Conservation (phyloP, 257 asterid species). For the Nicotiana undulata region DNA sequence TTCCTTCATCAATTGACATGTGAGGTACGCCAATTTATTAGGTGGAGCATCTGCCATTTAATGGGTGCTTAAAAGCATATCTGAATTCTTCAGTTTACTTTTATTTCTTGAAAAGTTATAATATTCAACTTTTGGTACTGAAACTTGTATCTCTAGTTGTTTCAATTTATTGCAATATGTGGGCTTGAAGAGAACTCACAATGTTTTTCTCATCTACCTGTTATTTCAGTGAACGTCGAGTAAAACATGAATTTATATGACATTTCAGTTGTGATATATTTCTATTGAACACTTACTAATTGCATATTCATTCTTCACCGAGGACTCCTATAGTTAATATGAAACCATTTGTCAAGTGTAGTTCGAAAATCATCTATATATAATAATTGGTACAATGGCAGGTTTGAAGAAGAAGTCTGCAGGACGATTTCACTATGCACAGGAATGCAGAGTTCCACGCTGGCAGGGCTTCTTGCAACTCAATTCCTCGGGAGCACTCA, state of each 20-base stretch:
- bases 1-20: not conserved
- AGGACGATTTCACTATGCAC: slow-evolving; percentile 85
- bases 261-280: no score
- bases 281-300: no score
- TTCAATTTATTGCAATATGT: not conserved
- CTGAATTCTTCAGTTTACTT: not conserved
- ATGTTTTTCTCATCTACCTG: no score
- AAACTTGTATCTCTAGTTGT: not conserved
- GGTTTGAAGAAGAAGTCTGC: slow-evolving; percentile 84
- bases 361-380: not conserved
- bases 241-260: no score
- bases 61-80: not conserved
- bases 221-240: not conserved
- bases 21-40: not conserved
- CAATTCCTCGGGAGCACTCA: slow-evolving; percentile 85
- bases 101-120: not conserved
- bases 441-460: slow-evolving; percentile 95
- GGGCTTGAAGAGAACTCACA: not conserved
- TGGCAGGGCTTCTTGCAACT: slow-evolving; percentile 90
- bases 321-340: not conserved
- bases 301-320: not conserved
- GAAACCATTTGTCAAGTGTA: not conserved
- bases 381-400: slow-evolving; percentile 14
- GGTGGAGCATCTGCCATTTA: not conserved
- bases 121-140: not conserved